Evolutionary conservation across 2,329 filamentous ascomycete species (phyloP).

Genomic region (Colletotrichum sp.): DNA sequence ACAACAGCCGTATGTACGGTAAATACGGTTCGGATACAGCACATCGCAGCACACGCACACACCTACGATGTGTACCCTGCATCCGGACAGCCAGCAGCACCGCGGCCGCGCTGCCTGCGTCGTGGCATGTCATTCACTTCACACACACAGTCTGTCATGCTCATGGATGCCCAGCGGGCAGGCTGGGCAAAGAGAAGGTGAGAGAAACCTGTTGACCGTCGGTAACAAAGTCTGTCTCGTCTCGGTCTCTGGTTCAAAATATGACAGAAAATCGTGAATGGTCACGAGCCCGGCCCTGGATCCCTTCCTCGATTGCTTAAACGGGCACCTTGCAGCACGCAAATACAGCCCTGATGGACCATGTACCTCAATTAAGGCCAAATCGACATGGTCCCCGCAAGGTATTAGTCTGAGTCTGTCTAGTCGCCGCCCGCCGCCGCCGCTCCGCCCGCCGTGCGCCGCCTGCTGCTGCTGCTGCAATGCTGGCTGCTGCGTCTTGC

Average conservation of each 20-base stretch:
- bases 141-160: neutral
- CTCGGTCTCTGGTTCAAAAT: neutral
- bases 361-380: neutral
- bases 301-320: constrained; percentile 10
- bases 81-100: neutral
- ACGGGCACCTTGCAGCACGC: constrained; percentile 14
- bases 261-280: constrained; percentile 18
- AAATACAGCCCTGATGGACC: neutral
- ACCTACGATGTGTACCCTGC: neutral
- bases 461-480: neutral
- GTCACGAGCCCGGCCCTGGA: constrained; percentile 5
- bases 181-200: neutral
- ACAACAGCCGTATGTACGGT: neutral
- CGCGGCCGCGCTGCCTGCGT: neutral
- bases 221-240: neutral
- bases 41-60: neutral
- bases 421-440: neutral
- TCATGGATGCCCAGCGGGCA: neutral
- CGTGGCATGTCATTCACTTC: neutral
- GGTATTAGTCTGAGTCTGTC: neutral
- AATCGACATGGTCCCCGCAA: neutral
- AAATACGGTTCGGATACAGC: neutral
- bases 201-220: neutral
- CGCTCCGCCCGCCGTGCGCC: neutral
- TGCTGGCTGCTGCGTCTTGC: neutral